Evolutionary conservation across 768 basidiomycete genomes (phyloP).

Genomic region (Boletus eberwhitei): DNA sequence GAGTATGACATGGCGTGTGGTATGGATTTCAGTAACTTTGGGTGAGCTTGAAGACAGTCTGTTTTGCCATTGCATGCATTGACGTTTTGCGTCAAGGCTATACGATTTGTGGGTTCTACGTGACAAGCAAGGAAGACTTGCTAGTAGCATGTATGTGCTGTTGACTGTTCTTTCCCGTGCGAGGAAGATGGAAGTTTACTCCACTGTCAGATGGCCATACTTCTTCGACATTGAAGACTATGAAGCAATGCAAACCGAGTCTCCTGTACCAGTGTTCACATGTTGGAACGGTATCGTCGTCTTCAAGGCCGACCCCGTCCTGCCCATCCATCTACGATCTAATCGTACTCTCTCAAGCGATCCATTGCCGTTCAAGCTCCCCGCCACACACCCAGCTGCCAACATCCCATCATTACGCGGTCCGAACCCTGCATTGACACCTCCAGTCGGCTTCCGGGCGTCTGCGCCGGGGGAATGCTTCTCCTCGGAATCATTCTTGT

Average conservation of each 20-base stretch:
- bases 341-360: conserved; percentile 35
- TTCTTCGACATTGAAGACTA: conserved; percentile 38
- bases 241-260: conserved; percentile 34
- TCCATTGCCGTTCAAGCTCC: conserved; percentile 23
- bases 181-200: not conserved
- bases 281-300: conserved; percentile 48
- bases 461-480: conserved; percentile 17
- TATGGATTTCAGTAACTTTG: conserved; percentile 36
- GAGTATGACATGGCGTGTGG: conserved; percentile 44
- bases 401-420: conserved; percentile 9
- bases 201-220: conserved; percentile 35
- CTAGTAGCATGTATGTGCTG: conserved; percentile 10
- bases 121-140: conserved; percentile 16
- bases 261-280: conserved; percentile 41
- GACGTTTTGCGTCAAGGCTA: conserved; percentile 6
- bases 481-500: conserved; percentile 38
- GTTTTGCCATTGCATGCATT: not conserved
- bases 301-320: conserved; percentile 39
- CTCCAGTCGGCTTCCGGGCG: conserved; percentile 14
- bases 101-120: conserved; percentile 26
- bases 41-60: conserved; percentile 23
- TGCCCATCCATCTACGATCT: conserved; percentile 37
- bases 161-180: not conserved
- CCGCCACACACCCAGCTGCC: conserved; percentile 13
- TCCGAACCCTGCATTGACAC: conserved; percentile 19